Evolutionary conservation across 2,329 filamentous ascomycete genomes (phyloP).

Genomic region (Plenodomus biglobosus): DNA sequence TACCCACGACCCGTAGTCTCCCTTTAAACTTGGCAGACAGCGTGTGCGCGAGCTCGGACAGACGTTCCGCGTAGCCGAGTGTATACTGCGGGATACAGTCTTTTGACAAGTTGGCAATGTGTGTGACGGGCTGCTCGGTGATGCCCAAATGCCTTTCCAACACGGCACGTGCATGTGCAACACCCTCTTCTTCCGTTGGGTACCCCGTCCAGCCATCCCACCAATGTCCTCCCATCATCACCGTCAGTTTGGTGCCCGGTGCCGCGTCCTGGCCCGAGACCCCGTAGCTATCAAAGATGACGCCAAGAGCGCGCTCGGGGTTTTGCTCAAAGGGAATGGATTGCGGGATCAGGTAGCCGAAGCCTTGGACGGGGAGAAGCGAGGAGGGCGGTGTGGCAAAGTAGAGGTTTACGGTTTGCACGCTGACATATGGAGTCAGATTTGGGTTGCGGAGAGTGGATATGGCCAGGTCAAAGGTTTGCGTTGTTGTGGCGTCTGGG

Average conservation of each 20-base stretch:
- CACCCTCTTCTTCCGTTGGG: conserved; percentile 66
- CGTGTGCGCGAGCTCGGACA: conserved; percentile 57
- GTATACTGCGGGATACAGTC: conserved; percentile 90
- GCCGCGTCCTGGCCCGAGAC: conserved; percentile 58
- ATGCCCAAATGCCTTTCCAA: conserved; percentile 76
- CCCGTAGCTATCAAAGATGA: conserved; percentile 83
- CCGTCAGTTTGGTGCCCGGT: conserved; percentile 79
- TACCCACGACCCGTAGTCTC: conserved; percentile 62
- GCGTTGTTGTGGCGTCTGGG: conserved; percentile 11
- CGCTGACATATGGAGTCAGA: conserved; percentile 68
- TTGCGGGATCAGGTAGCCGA: conserved; percentile 89
- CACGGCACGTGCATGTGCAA: conserved; percentile 68
- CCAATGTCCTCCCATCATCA: conserved; percentile 94
- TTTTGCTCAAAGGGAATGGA: conserved; percentile 71
- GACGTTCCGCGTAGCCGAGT: conserved; percentile 70
- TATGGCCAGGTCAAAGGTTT: conserved; percentile 35
- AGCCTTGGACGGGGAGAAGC: conserved; percentile 69
- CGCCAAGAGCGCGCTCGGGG: conserved; percentile 80
- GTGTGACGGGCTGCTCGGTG: conserved; percentile 61
- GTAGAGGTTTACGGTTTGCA: conserved; percentile 92
- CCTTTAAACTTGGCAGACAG: conserved; percentile 63
- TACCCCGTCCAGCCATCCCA: conserved; percentile 69
- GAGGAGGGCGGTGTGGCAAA: conserved; percentile 60
- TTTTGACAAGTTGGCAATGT: conserved; percentile 61
- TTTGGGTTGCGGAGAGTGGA: conserved; percentile 47